phyloP scores from a whole-genome alignment of 345 rosid species.

The Moricandia arvensis region DNA sequence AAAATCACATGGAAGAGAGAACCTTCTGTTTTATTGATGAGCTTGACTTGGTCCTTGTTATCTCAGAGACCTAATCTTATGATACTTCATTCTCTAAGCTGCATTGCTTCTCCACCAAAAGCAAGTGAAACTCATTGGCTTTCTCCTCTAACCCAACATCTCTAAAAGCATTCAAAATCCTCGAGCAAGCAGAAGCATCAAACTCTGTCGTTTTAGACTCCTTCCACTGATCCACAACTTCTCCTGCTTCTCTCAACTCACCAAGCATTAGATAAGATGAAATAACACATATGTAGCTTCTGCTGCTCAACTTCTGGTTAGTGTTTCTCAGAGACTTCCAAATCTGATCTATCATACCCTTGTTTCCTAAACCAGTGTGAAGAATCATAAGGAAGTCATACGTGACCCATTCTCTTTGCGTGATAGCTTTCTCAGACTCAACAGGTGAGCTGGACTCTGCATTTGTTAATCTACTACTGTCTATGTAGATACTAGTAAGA shows the following conservation, averaged over 20 bases:
- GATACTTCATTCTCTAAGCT: conserved; percentile 15
- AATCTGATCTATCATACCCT: conserved; percentile 74
- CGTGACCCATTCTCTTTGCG: conserved; percentile 86
- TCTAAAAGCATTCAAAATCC: conserved; percentile 56
- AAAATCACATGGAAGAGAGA: too few relatives aligned
- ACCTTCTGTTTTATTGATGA: conserved; percentile 15
- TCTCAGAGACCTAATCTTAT: neutral
- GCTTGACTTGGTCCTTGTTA: neutral
- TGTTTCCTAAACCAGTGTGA: conserved; percentile 71
- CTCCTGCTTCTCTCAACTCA: conserved; percentile 60
- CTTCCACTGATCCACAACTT: conserved; percentile 81
- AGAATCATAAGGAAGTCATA: conserved; percentile 84
- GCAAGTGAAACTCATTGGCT: conserved; percentile 47
- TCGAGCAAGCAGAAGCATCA: conserved; percentile 52
- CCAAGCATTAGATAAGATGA: conserved; percentile 81
- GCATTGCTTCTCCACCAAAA: conserved; percentile 50
- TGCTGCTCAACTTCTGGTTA: conserved; percentile 77
- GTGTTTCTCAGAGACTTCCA: conserved; percentile 88
- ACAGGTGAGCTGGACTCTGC: conserved; percentile 47
- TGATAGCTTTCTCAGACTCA: conserved; percentile 58
- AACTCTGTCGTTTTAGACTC: conserved; percentile 58
- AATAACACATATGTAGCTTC: conserved; percentile 71
- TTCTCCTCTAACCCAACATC: conserved; percentile 52
- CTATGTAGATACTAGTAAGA: conserved; percentile 54
- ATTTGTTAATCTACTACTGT: conserved; percentile 50